These are phyloP conservation scores for Ilyonectria destructans DNA, from an alignment of 2,329 filamentous ascomycete genomes.

Conservation along the genomic window DNA sequence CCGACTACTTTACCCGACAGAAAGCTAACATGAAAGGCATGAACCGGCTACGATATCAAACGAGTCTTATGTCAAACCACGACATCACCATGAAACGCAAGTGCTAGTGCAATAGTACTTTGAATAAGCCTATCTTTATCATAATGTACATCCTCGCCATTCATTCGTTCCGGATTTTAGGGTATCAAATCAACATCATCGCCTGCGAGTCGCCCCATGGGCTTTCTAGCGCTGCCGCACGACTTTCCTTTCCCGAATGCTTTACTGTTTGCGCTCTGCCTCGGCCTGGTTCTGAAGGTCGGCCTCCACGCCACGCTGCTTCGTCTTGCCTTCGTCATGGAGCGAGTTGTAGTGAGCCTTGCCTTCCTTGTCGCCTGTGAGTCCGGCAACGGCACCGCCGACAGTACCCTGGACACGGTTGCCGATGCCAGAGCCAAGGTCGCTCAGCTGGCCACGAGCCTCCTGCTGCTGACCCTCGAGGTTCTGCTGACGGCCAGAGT, in stretches of 20 bases:
- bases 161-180: constrained; percentile 1
- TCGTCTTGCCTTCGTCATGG: constrained; percentile 88
- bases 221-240: background rate
- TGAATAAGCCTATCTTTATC: constrained; percentile 10
- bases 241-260: background rate
- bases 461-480: constrained; percentile 85
- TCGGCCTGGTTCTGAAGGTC: constrained; percentile 84
- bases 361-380: constrained; percentile 79
- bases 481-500: constrained; percentile 84
- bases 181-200: constrained; percentile 32
- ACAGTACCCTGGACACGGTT: constrained; percentile 81
- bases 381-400: constrained; percentile 78
- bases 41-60: background rate
- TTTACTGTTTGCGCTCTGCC: constrained; percentile 52
- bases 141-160: background rate
- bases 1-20: background rate
- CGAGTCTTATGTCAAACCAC: background rate
- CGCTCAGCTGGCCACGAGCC: constrained; percentile 84
- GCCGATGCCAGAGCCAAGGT: constrained; percentile 77
- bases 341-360: constrained; percentile 77
- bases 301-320: constrained; percentile 86
- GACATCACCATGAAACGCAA: background rate
- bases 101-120: background rate
- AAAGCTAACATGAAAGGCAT: background rate
- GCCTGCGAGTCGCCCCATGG: background rate